phyloP scores from a whole-genome alignment of 192 early-diverging fungal genomes.

The Coemansia sp. region DNA sequence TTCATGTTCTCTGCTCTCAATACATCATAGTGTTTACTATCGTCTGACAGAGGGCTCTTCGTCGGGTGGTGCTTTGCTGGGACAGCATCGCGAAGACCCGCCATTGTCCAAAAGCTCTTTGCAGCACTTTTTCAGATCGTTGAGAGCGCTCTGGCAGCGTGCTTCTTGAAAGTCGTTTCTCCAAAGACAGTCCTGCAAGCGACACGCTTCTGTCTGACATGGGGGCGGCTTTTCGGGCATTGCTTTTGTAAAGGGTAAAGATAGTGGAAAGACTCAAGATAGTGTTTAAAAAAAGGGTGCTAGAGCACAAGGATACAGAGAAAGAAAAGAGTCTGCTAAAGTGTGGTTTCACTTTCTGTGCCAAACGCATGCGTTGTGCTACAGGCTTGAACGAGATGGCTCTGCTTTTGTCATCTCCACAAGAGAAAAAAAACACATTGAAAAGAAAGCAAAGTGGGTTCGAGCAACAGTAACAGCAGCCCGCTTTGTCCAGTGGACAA shows the following conservation, averaged over 20 bases:
- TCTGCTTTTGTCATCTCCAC: too few species aligned
- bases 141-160: conserved; percentile 31
- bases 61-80: conserved; percentile 11
- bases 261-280: not conserved
- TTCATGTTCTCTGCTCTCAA: not conserved
- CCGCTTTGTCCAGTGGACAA: not conserved
- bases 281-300: not conserved
- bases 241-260: not conserved
- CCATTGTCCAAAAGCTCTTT: conserved; percentile 23
- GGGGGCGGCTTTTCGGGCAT: conserved; percentile 37
- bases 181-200: conserved; percentile 49
- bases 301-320: too few species aligned
- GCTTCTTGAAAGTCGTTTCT: conserved; percentile 49
- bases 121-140: conserved; percentile 44
- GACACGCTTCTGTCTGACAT: conserved; percentile 49
- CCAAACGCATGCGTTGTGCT: not conserved
- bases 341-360: conserved; percentile 5
- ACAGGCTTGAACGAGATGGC: not conserved
- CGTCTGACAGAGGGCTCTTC: conserved; percentile 1
- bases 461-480: too few species aligned
- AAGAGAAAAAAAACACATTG: not conserved
- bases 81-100: conserved; percentile 45
- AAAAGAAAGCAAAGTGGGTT: too few species aligned
- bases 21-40: too few species aligned
- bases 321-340: not conserved